Base-by-base conservation (phyloP, 169 alveolate species). In the Cyclospora cayetanensis region DNA sequence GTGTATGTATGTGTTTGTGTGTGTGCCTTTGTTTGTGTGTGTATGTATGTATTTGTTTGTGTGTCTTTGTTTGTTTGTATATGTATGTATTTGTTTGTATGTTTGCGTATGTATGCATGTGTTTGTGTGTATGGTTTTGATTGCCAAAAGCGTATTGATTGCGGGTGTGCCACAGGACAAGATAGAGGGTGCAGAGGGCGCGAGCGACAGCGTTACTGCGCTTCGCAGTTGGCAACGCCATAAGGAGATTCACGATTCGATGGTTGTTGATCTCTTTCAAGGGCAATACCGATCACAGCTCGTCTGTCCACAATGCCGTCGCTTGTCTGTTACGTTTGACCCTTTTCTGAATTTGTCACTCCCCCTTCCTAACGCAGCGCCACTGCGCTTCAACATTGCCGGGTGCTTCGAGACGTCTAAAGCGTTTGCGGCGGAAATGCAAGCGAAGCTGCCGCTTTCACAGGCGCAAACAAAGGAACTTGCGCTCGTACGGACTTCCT, bases 211-310 rank as follows among this genome's bases (percentile, higher is more conserved):
- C 70, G 95, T 80, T 29, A 97, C 94, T 0, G 96, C 97, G 34
- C 68, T 82, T 43, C 93, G 91, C 35, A 83, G 88, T 43, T 97
- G 99, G 98, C 95, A 95, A 29, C 83, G 92, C 63, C 97, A 96
- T 93, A 70, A 91, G 82, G 95, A 94, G 65, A 94, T 98, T 65
- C 97, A 98, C 83, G 94, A 96, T 63, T 96, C 98, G 1, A 86
- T 96, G n/a, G 93, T 98, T 34, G 97, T 96, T 25, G 99, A 98
- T 92, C 77, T 97, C 60, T 95, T 98, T 94, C 97, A 97, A 83
- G 99, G 99, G 18, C 95, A 96, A 92, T 95, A 95, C 77, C 95
- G 97, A 86, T 95, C 98, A 4, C 94, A 95, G 66, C 95, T 98
- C 20, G 89, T 86, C 41, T 98, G 99, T 43, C 97, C 97, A 0